Evolutionary conservation across 2,329 filamentous ascomycete species (phyloP), one percentile per base, ranked within the genome.

Genomic region (Epichloe coenophiala): DNA sequence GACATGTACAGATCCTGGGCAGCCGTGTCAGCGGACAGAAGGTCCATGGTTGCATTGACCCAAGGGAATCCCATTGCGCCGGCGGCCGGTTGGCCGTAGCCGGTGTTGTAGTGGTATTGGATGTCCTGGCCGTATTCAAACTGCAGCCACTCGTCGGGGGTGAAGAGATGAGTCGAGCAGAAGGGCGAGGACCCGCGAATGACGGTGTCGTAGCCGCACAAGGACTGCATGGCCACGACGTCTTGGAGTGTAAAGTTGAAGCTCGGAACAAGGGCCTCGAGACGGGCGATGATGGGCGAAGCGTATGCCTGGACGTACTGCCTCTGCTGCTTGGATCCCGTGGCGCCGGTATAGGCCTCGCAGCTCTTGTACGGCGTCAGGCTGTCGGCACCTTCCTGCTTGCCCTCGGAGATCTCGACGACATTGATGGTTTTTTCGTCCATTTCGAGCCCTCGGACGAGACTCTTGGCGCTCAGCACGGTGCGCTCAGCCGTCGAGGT

Each of bases 51-150:
- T 0, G 80, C 76, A 55, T 83, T 83, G 5, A 85, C 60, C 83
- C 83, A 86, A 86, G 0, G 82, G 49, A 79, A 74, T 2, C 83
- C 83, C 5, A 84, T 70, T 17, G 71, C 70, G 0, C 78, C 79
- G 1, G 78, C 72, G 2, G 79, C 67, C 0, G 66, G 60, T 55
- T 75, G 80, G 5, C 81, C 81, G 54, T 85, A 85, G 17, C 83
- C 83, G 1, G 74, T 68, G 63, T 84, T 85, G 64, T 81, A 78
- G 59, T 79, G 77, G 60, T 83, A 84, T 58, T 75, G 73, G 54
- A 84, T 65, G 54, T 84, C 80, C 54, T 80, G 79, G 12, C 75
- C 71, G 59, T 84, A 84, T 62, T 84, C 80, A 65, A 80, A 84
- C 2, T 69, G 69, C n/a, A 84, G 74, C 80, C 80, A 83, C 54